These are phyloP conservation scores for Amanita polypyramis DNA, from an alignment of 768 basidiomycete species.

Conservation along the genomic window DNA sequence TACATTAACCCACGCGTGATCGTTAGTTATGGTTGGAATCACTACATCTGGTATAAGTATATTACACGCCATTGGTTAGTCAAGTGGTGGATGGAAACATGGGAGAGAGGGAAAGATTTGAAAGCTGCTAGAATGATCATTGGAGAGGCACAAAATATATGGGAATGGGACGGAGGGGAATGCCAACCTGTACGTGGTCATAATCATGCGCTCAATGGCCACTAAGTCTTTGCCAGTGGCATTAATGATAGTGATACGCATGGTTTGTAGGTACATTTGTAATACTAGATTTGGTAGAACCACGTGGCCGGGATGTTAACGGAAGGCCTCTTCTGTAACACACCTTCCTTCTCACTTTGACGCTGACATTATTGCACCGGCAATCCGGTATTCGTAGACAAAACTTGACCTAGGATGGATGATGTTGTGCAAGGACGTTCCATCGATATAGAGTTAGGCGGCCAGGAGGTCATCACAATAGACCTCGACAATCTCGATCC, in stretches of 20 bases:
- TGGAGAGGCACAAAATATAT: background rate
- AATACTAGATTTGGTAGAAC: background rate
- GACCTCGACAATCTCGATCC: conserved; percentile 83
- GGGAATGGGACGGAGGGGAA: conserved; percentile 4
- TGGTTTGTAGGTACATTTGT: background rate
- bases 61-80: conserved; percentile 4
- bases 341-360: background rate
- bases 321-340: background rate
- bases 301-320: conserved; percentile 1
- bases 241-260: background rate
- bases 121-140: conserved; percentile 1
- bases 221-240: background rate
- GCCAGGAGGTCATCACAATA: conserved; percentile 81
- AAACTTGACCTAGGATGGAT: conserved; percentile 20
- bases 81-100: conserved; percentile 3
- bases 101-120: background rate
- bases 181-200: conserved; percentile 3
- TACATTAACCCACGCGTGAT: conserved; percentile 4
- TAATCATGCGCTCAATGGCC: background rate
- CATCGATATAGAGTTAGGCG: conserved; percentile 70
- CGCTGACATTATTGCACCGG: background rate
- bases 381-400: background rate
- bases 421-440: conserved; percentile 33
- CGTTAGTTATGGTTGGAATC: background rate
- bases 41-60: conserved; percentile 4